These are phyloP conservation scores for Cucumis cinereus DNA, from an alignment of 306 rosid genomes.

Conservation along the genomic window DNA sequence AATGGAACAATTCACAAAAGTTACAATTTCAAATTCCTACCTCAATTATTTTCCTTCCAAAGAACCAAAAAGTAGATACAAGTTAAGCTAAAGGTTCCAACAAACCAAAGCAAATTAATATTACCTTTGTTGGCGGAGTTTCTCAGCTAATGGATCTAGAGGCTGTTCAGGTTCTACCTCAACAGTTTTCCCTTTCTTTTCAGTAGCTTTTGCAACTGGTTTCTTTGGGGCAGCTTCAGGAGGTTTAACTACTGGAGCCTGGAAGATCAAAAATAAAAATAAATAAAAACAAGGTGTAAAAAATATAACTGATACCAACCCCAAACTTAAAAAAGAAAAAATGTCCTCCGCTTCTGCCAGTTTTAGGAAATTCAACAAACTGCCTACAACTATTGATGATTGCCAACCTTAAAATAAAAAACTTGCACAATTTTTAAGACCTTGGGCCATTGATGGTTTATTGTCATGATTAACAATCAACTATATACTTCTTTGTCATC, in stretches of 20 bases:
- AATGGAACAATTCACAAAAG: background rate
- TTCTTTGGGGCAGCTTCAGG: slow-evolving; percentile 51
- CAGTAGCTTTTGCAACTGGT: slow-evolving; percentile 38
- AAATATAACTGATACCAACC: background rate
- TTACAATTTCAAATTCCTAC: background rate
- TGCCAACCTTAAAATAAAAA: background rate
- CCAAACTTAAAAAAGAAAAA: background rate
- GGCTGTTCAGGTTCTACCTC: slow-evolving; percentile 39
- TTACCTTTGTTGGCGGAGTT: slow-evolving; percentile 91
- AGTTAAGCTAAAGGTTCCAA: background rate
- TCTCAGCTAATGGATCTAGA: slow-evolving; percentile 75
- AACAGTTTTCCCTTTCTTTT: slow-evolving; percentile 53
- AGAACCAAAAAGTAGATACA: background rate
- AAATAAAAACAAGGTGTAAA: background rate
- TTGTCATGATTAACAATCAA: background rate
- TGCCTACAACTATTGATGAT: background rate
- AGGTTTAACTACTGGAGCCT: slow-evolving; percentile 59
- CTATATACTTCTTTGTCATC: background rate
- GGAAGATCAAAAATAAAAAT: slow-evolving; percentile 6
- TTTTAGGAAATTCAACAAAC: background rate
- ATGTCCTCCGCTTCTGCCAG: background rate
- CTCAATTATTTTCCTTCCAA: background rate
- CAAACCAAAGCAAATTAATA: background rate
- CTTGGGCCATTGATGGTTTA: background rate
- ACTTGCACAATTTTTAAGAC: background rate